Evolutionary conservation across 306 rosid genomes (phyloP).

Genomic region (Cucurbita ficifolia): DNA sequence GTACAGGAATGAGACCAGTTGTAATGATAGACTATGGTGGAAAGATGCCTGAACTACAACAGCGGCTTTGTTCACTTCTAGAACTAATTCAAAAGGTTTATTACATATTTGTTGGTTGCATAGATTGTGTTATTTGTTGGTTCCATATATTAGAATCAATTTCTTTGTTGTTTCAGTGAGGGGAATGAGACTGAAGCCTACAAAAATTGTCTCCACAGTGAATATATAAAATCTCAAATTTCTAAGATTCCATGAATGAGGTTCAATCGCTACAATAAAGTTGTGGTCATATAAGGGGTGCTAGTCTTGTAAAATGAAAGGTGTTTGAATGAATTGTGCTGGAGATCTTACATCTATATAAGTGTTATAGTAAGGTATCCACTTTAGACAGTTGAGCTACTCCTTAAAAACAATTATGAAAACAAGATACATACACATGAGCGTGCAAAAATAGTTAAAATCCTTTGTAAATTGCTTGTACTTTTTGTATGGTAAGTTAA

Average conservation of each 20-base stretch:
- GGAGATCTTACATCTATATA: not conserved
- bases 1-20: constrained; percentile 65
- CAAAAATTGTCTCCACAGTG: not conserved
- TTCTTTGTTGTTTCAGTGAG: not conserved
- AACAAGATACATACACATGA: not conserved
- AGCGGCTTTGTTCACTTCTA: constrained; percentile 45
- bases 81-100: constrained; percentile 32
- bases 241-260: not conserved
- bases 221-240: not conserved
- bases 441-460: not conserved
- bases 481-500: not conserved
- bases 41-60: constrained; percentile 66
- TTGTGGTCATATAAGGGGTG: not conserved
- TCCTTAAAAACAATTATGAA: not conserved
- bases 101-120: not conserved
- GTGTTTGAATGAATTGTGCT: not conserved
- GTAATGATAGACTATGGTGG: constrained; percentile 84
- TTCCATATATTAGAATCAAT: not conserved
- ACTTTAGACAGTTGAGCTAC: not conserved
- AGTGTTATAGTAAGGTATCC: not conserved
- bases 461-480: not conserved
- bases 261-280: not conserved
- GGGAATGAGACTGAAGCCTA: not conserved
- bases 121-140: not conserved
- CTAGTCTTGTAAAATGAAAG: too few relatives aligned